phyloP scores from a whole-genome alignment of 179 eudicot species.

The Amaranthus tricolor region DNA sequence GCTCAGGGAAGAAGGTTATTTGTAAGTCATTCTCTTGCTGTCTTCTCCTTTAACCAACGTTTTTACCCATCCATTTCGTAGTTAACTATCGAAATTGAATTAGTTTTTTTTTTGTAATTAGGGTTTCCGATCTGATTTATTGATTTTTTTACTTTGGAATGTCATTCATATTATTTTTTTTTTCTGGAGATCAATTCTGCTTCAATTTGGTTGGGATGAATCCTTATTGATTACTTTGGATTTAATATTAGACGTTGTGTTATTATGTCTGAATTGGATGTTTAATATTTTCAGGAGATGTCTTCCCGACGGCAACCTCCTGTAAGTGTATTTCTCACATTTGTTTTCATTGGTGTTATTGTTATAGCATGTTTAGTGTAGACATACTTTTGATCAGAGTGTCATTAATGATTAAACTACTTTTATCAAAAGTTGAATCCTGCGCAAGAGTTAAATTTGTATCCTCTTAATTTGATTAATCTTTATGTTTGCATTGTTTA shows the following conservation, averaged over 20 bases:
- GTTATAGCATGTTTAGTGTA: background rate
- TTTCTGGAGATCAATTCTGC: background rate
- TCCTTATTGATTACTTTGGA: background rate
- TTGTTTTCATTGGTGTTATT: background rate
- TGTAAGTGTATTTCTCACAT: constrained; percentile 50
- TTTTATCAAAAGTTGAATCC: too few relatives aligned
- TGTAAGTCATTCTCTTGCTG: constrained; percentile 33
- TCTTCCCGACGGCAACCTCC: constrained; percentile 73
- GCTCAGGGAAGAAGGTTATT: constrained; percentile 68
- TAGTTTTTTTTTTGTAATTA: background rate
- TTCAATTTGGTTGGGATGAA: too few relatives aligned
- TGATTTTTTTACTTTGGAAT: background rate
- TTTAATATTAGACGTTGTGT: background rate
- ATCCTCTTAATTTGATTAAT: too few relatives aligned
- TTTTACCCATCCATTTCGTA: background rate
- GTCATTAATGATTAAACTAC: too few relatives aligned
- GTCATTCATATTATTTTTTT: background rate
- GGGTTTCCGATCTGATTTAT: constrained; percentile 24
- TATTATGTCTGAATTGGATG: background rate
- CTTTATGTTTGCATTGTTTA: too few relatives aligned
- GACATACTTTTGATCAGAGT: background rate
- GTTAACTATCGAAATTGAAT: background rate
- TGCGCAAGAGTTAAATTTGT: too few relatives aligned
- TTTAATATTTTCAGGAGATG: constrained; percentile 52
- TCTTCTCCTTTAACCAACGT: too few relatives aligned